Conservation (phyloP, 805 yeast species). For the Suhomyces emberorum region DNA sequence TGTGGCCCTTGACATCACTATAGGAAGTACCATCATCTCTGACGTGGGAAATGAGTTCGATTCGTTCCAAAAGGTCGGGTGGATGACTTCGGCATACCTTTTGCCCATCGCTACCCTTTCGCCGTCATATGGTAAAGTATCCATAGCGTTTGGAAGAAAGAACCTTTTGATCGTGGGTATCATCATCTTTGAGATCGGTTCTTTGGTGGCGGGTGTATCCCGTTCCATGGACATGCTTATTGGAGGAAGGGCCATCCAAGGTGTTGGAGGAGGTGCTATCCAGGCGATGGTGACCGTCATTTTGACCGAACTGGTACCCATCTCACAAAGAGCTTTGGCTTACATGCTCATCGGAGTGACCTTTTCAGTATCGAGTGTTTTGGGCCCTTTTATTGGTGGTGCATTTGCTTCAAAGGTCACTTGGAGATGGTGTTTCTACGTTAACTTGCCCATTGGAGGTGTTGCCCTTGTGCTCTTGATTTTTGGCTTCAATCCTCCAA, state of each 20-base stretch:
- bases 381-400: constrained; percentile 69
- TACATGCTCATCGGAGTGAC: constrained; percentile 39
- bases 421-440: constrained; percentile 80
- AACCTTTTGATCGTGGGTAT: constrained; percentile 46
- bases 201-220: constrained; percentile 56
- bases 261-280: constrained; percentile 70
- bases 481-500: constrained; percentile 46
- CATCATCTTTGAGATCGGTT: constrained; percentile 58
- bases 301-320: constrained; percentile 53
- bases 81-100: constrained; percentile 56
- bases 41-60: constrained; percentile 48
- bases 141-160: constrained; percentile 58
- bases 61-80: constrained; percentile 50
- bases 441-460: constrained; percentile 68
- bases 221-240: constrained; percentile 56
- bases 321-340: constrained; percentile 34
- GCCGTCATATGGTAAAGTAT: constrained; percentile 56
- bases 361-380: constrained; percentile 49
- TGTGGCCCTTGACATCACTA: constrained; percentile 59
- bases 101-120: constrained; percentile 52
- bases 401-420: constrained; percentile 53
- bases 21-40: constrained; percentile 49
- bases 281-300: constrained; percentile 56
- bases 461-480: constrained; percentile 36
- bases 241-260: constrained; percentile 69